These are phyloP conservation scores for Closterium sp. DNA, from an alignment of 139 green algal species.

Conservation along the genomic window DNA sequence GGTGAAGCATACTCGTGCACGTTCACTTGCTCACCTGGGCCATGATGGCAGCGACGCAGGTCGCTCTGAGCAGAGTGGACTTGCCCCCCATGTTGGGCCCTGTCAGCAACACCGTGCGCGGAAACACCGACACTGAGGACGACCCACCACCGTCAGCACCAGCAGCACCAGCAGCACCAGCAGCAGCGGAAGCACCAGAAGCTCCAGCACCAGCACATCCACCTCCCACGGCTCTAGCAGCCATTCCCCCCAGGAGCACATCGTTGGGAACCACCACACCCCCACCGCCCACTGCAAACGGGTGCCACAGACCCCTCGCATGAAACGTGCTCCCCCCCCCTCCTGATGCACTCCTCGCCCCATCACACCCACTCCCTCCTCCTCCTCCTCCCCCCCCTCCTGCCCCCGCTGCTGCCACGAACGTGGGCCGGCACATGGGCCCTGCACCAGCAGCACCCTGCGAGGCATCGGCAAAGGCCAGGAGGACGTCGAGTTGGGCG, in stretches of 20 bases:
- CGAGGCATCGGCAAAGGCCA: constrained; percentile 33
- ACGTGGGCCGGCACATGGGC: constrained; percentile 25
- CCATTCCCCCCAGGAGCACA: constrained; percentile 22
- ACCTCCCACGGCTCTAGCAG: neutral
- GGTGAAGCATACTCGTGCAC: too few species aligned
- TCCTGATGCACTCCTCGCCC: neutral
- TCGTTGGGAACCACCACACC: constrained; percentile 46
- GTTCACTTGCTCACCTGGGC: constrained; percentile 79
- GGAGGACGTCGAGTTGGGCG: constrained; percentile 31
- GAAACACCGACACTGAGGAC: too few species aligned
- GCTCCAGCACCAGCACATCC: neutral
- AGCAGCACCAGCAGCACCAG: too few species aligned
- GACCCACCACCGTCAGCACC: too few species aligned
- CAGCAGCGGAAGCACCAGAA: too few species aligned
- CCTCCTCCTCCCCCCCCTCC: neutral
- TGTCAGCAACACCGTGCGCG: constrained; percentile 53
- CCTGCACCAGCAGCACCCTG: neutral
- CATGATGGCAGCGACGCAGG: constrained; percentile 81
- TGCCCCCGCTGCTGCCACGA: constrained; percentile 15
- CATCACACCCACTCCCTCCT: neutral
- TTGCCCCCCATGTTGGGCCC: constrained; percentile 99
- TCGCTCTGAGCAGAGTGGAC: constrained; percentile 86
- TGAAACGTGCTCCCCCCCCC: constrained; percentile 5
- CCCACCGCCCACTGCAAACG: constrained; percentile 43
- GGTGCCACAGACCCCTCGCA: constrained; percentile 27